Base-by-base conservation (phyloP, 208 protist species). In the Leishmania major region DNA sequence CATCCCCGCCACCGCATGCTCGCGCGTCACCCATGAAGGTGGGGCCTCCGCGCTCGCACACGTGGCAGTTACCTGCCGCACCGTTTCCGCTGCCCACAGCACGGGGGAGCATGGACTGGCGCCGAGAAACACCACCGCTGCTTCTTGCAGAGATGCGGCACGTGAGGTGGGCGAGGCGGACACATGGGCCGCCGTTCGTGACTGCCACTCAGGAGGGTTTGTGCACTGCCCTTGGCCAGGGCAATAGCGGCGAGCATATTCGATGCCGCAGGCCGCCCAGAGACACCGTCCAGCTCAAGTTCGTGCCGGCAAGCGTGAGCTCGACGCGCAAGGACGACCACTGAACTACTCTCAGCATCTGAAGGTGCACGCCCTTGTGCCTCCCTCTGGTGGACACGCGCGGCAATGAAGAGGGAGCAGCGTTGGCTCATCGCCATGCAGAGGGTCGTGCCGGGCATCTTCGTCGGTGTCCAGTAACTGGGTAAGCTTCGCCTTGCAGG, bases 391-490 rank as follows among this genome's bases (percentile, higher is more conserved):
- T 69, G 40, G 35, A 51, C 25, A 5, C 10, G 7, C 40, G 45
- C 70, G 10, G 45, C 45, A 43, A 75, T 55, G 45, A 47, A 8
- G 71, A 69, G 22, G 22, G 82, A 87, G 73, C 66, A 15, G 37
- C 49, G 55, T 51, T 91, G 80, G 0, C 60, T 77, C 28, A 85
- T 82, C n/a, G 75, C 73, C 15, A 82, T 91, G 77, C 74, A 82
- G 28, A 55, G 80, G 73, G 40, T 90, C 79, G 40, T 81, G 80
- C 84, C 78, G 90, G 74, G 72, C 74, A 78, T 90, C 90, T 13
- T 87, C 79, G 62, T 83, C 90, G 3, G n/a, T 17, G 79, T 89
- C 90, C 8, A 91, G 78, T n/a, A 87, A 49, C 10, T 72, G 35
- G n/a, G 35, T 62, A 74, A 91, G 90, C 59, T 80, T 88, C 0